phyloP scores from a whole-genome alignment of 257 asterid genomes.

The Solanum boliviense region DNA sequence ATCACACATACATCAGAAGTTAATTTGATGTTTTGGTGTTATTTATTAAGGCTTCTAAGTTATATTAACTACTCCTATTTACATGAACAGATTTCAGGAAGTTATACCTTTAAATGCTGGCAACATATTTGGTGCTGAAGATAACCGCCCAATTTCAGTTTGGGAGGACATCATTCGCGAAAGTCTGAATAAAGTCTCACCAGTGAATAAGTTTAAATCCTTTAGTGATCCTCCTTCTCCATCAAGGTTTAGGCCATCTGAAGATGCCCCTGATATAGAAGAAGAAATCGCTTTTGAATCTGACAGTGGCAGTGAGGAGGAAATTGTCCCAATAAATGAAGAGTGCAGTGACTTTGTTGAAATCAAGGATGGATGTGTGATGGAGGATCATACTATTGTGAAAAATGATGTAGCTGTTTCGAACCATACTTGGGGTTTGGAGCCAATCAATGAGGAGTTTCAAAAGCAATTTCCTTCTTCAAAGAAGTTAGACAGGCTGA shows the following conservation, averaged over 20 bases:
- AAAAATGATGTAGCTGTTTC: constrained; percentile 12
- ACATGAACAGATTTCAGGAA: constrained; percentile 75
- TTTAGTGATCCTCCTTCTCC: constrained; percentile 87
- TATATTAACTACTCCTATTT: neutral
- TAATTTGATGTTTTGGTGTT: neutral
- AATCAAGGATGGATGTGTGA: constrained; percentile 7
- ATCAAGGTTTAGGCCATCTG: constrained; percentile 67
- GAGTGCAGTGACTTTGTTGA: constrained; percentile 28
- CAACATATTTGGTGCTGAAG: constrained; percentile 89
- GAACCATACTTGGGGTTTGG: neutral
- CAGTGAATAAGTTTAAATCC: constrained; percentile 54
- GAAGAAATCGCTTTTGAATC: constrained; percentile 59
- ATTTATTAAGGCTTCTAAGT: neutral
- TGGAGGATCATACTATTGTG: neutral
- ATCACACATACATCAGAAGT: neutral
- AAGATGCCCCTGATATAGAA: constrained; percentile 46
- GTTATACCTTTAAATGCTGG: constrained; percentile 92
- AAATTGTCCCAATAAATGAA: constrained; percentile 53
- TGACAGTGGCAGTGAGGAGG: constrained; percentile 77
- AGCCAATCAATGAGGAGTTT: constrained; percentile 17
- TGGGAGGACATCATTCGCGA: constrained; percentile 92
- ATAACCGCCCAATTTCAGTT: constrained; percentile 64
- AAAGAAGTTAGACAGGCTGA: constrained; percentile 35
- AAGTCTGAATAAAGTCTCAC: constrained; percentile 56
- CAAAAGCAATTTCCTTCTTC: constrained; percentile 39